These are phyloP conservation scores for Stygiomarasmius scandens DNA, from an alignment of 1,284 basidiomycete genomes.

Conservation along the genomic window DNA sequence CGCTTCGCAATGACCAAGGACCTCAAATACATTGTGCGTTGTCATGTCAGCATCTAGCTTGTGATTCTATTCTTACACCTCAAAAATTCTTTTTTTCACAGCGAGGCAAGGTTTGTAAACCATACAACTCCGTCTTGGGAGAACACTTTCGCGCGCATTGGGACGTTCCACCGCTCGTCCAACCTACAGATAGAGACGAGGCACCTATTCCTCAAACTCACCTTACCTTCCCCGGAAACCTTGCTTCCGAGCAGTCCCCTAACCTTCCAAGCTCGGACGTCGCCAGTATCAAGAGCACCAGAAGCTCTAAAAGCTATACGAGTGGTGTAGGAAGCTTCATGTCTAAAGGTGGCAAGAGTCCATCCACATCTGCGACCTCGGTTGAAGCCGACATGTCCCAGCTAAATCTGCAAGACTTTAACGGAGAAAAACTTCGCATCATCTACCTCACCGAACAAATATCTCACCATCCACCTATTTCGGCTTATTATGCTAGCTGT, in stretches of 20 bases:
- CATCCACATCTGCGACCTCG: constrained; percentile 62
- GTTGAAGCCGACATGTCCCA: constrained; percentile 59
- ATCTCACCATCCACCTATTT: constrained; percentile 96
- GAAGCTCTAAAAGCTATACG: constrained; percentile 58
- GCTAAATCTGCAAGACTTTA: constrained; percentile 47
- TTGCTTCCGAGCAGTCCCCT: constrained; percentile 28
- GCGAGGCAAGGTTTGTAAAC: constrained; percentile 92
- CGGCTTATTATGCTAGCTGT: constrained; percentile 80
- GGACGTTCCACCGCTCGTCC: constrained; percentile 69
- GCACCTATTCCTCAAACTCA: constrained; percentile 51
- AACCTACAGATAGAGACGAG: constrained; percentile 49
- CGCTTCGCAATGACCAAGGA: constrained; percentile 94
- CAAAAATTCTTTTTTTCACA: constrained; percentile 29
- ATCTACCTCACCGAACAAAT: constrained; percentile 83
- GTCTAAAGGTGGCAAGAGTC: constrained; percentile 50
- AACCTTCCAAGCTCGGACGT: constrained; percentile 46
- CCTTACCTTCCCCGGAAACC: constrained; percentile 34
- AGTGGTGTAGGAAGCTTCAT: constrained; percentile 53
- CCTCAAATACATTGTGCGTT: constrained; percentile 86
- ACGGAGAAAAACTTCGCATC: constrained; percentile 49
- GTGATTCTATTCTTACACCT: neutral
- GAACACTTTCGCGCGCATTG: constrained; percentile 92
- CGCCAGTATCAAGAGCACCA: constrained; percentile 56
- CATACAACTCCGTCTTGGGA: constrained; percentile 93
- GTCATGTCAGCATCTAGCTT: no score